Base-by-base conservation (phyloP, 306 rosid species). In the Sechiopsis laciniata region DNA sequence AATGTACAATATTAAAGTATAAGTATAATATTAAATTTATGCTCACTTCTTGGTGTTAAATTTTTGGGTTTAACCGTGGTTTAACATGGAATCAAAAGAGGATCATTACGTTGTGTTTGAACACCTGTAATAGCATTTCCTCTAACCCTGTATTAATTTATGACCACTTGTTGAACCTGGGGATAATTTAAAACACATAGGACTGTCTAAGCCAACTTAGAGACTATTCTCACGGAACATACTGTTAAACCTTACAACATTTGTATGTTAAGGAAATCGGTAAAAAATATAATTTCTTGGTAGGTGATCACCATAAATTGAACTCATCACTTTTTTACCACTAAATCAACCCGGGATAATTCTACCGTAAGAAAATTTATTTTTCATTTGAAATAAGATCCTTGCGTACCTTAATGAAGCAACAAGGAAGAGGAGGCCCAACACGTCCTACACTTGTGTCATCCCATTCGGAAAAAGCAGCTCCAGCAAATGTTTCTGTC, bases 401-500 rank as follows among this genome's bases (percentile, higher is more conserved):
- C 35, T 17, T 61, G 59, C 21, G 21, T 78, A 88, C 98, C 96
- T 93, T 90, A 59, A 88, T 70, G 78, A 81, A 87, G 77, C 90
- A 55, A 88, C 97, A 86, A 75, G 97, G 96, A 78, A 82, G 87
- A 46, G 98, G 98, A 65, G 98, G 98, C 55, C 98, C 98, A 78
- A 93, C 96, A 61, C 96, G 98, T 17, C 98, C 98, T 78, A 88
- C 98, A 29, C 84, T 78, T 55, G 76, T 61, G 85, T 93, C 98
- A 71, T 93, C 98, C 80, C 78, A 80, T 80, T 93, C 96, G 9
- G 96, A 87, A 83, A 93, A 90, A 16, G 96, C 70, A 81, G 91
- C 98, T 73, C 98, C 98, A 58, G 97, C 98, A 88, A 90, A 93
- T 75, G 98, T 93, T 86, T 93, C 98, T 14, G 97, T 93, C 86